A percentile compares a stretch with the other conserved stretches of the same genome.
phyloP scores from a whole-genome alignment of 306 rosid genomes.

The Cyamopsis tetragonoloba region DNA sequence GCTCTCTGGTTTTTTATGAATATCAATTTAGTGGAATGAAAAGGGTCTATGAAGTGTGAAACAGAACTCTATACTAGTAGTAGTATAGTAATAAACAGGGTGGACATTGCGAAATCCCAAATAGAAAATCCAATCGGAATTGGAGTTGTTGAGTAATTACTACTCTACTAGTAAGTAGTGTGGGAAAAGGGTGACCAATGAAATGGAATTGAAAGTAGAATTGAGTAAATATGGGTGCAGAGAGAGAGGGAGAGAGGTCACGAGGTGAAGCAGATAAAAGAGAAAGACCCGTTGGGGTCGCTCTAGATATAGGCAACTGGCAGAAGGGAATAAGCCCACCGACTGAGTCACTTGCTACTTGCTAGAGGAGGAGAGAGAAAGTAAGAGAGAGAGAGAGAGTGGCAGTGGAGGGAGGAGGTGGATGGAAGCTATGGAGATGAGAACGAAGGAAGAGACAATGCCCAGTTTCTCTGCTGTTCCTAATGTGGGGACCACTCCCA shows the following conservation, averaged over 20 bases:
- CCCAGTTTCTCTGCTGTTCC: slow-evolving; percentile 54
- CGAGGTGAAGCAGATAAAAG: slow-evolving; percentile 46
- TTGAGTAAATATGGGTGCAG: not conserved
- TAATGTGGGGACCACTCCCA: slow-evolving; percentile 47
- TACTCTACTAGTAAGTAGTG: slow-evolving; percentile 21
- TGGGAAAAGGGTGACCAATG: slow-evolving; percentile 28
- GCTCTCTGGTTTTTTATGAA: not conserved
- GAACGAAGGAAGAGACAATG: slow-evolving; percentile 68
- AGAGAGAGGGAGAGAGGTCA: slow-evolving; percentile 29
- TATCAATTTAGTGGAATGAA: too few relatives aligned
- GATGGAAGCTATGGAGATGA: slow-evolving; percentile 35
- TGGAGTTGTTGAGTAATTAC: not conserved
- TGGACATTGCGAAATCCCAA: slow-evolving; percentile 27
- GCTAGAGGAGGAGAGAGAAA: slow-evolving; percentile 11
- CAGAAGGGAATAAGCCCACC: slow-evolving; percentile 13
- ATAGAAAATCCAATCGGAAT: not conserved
- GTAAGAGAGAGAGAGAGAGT: too few relatives aligned
- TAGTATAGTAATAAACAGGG: too few relatives aligned
- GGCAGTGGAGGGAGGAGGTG: not conserved
- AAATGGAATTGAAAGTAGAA: not conserved
- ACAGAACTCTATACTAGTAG: too few relatives aligned
- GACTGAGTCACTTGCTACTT: slow-evolving; percentile 1
- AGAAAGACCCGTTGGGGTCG: slow-evolving; percentile 39
- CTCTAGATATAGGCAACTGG: slow-evolving; percentile 39
- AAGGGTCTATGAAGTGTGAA: too few relatives aligned